Conservation (phyloP, 2,329 filamentous ascomycete species). For the Botrytis paeoniae region DNA sequence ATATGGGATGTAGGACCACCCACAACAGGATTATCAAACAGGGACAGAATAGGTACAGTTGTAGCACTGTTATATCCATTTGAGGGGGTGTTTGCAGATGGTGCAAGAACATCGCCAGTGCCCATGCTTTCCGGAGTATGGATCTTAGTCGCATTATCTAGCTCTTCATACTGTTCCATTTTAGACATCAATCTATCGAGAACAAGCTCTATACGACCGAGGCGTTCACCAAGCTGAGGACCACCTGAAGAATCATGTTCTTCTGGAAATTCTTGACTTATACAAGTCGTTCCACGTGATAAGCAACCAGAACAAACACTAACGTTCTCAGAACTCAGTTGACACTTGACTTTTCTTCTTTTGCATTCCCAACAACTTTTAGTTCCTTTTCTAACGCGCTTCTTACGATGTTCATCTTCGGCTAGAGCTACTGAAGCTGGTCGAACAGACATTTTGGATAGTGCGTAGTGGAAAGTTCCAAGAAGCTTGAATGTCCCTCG, state of each 20-base stretch:
- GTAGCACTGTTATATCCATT: conserved; percentile 25
- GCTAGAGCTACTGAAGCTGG: conserved; percentile 3
- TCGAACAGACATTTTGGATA: conserved; percentile 1
- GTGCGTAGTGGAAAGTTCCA: neutral
- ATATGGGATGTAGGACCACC: conserved; percentile 19
- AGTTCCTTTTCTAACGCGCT: conserved; percentile 48
- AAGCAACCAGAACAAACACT: conserved; percentile 47
- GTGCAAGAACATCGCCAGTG: conserved; percentile 32
- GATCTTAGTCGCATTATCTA: conserved; percentile 32
- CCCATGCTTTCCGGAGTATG: conserved; percentile 34
- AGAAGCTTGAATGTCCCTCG: neutral
- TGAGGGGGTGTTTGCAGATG: conserved; percentile 23
- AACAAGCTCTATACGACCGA: conserved; percentile 35
- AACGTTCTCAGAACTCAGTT: conserved; percentile 42
- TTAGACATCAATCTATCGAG: conserved; percentile 35
- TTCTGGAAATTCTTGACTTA: conserved; percentile 38
- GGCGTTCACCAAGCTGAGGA: conserved; percentile 34
- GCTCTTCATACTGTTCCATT: conserved; percentile 33
- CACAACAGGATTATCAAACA: conserved; percentile 36
- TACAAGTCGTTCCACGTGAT: conserved; percentile 39
- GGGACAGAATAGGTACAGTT: conserved; percentile 30
- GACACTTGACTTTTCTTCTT: conserved; percentile 52
- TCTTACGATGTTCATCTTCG: conserved; percentile 32
- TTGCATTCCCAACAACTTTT: conserved; percentile 57
- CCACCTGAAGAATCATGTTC: conserved; percentile 32